phyloP scores from a whole-genome alignment of 805 yeast species.

The Clavispora fructus region DNA sequence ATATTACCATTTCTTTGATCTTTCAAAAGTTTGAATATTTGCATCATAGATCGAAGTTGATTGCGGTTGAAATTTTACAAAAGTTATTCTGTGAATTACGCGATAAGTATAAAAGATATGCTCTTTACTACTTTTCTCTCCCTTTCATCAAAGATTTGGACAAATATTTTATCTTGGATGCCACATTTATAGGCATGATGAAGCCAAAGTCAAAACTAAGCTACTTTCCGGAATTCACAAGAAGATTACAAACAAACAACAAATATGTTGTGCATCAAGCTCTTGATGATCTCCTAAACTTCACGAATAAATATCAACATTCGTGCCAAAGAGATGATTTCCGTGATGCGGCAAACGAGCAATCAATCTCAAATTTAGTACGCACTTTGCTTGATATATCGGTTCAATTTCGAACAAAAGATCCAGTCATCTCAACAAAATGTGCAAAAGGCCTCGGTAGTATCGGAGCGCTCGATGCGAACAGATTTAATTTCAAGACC shows the following conservation, averaged over 20 bases:
- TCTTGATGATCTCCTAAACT: slow-evolving; percentile 54
- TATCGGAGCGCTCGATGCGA: slow-evolving; percentile 72
- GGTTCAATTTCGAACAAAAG: slow-evolving; percentile 46
- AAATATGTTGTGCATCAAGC: slow-evolving; percentile 70
- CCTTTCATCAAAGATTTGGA: slow-evolving; percentile 30
- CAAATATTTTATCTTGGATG: slow-evolving; percentile 17
- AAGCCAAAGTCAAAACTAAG: slow-evolving; percentile 27
- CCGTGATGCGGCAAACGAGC: slow-evolving; percentile 24
- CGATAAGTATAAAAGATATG: slow-evolving; percentile 35
- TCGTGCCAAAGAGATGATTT: slow-evolving; percentile 42
- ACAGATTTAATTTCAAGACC: slow-evolving; percentile 43
- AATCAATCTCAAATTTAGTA: slow-evolving; percentile 40
- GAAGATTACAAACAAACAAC: slow-evolving; percentile 58
- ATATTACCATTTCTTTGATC: slow-evolving; percentile 67
- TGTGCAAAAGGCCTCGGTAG: slow-evolving; percentile 69
- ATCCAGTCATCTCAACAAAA: slow-evolving; percentile 46
- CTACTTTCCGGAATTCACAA: slow-evolving; percentile 47
- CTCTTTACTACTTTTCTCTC: slow-evolving; percentile 50
- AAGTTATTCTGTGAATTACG: slow-evolving; percentile 27
- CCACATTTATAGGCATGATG: slow-evolving; percentile 23
- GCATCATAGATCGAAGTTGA: slow-evolving; percentile 40
- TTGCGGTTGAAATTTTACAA: slow-evolving; percentile 50
- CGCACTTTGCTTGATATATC: slow-evolving; percentile 53
- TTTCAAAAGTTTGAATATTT: slow-evolving; percentile 62
- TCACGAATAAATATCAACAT: slow-evolving; percentile 45